Conservation (phyloP, 2,329 filamentous ascomycete species). For the Stemphylium vesicarium region DNA sequence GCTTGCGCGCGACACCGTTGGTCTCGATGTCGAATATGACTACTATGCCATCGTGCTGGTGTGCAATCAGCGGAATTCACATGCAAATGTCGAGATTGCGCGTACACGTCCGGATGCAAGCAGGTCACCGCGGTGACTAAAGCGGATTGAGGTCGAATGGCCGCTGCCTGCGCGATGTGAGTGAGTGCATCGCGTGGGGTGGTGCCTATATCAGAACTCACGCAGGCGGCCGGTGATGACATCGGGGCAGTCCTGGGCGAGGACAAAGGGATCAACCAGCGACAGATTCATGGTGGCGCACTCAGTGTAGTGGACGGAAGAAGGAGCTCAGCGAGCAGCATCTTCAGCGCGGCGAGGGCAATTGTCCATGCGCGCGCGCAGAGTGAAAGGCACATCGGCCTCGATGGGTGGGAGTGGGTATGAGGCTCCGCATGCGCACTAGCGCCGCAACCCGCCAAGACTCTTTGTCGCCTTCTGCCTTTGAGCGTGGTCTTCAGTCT, state of each 20-base stretch:
- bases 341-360: slow-evolving; percentile 24
- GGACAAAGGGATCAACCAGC: slow-evolving; percentile 72
- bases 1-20: slow-evolving; percentile 91
- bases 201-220: slow-evolving; percentile 63
- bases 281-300: slow-evolving; percentile 69
- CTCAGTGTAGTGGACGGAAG: slow-evolving; percentile 17
- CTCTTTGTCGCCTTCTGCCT: slow-evolving; percentile 23
- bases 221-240: slow-evolving; percentile 87
- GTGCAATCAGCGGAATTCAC: slow-evolving; percentile 22
- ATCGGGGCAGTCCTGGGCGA: slow-evolving; percentile 86
- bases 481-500: slow-evolving; percentile 19
- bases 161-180: slow-evolving; percentile 58
- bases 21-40: slow-evolving; percentile 98
- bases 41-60: slow-evolving; percentile 80
- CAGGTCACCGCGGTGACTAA: slow-evolving; percentile 93
- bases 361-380: slow-evolving; percentile 23
- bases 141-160: slow-evolving; percentile 74
- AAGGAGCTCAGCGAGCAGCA: slow-evolving; percentile 26
- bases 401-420: background rate
- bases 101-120: slow-evolving; percentile 86
- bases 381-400: slow-evolving; percentile 5
- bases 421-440: slow-evolving; percentile 20
- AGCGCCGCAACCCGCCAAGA: slow-evolving; percentile 12
- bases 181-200: slow-evolving; percentile 52
- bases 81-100: slow-evolving; percentile 19